phyloP scores from a whole-genome alignment of 164 flowering plant genomes.

The Chloranthus sessilifolius region DNA sequence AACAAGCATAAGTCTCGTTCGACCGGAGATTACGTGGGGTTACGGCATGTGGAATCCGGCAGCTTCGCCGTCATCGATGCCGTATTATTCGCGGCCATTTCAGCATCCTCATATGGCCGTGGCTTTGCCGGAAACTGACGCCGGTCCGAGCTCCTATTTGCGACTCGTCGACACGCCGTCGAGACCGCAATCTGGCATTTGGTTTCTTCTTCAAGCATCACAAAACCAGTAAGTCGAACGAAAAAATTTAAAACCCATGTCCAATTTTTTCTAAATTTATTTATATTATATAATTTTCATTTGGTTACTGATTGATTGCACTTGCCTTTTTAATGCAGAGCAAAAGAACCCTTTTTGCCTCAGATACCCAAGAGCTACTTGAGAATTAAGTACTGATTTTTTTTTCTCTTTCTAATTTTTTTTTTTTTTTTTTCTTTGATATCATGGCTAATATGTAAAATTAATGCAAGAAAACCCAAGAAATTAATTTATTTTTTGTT shows the following conservation, averaged over 20 bases:
- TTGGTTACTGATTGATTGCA: constrained; percentile 10
- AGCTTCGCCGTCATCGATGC: constrained; percentile 30
- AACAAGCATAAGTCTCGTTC: constrained; percentile 18
- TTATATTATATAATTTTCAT: not conserved
- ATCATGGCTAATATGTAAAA: not conserved
- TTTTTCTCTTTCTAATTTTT: not conserved
- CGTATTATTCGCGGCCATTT: constrained; percentile 30
- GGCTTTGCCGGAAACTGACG: constrained; percentile 10
- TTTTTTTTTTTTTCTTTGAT: not conserved
- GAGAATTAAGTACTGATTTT: constrained; percentile 71
- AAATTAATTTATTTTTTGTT: not conserved
- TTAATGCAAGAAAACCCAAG: constrained; percentile 4
- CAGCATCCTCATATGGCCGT: constrained; percentile 11
- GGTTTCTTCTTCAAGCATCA: constrained; percentile 87
- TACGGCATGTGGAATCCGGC: constrained; percentile 23
- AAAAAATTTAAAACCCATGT: not conserved
- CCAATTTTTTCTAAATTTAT: not conserved
- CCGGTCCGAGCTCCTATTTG: constrained; percentile 39
- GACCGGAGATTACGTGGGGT: constrained; percentile 40
- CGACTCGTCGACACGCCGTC: constrained; percentile 60
- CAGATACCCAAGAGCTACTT: constrained; percentile 90
- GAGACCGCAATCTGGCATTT: constrained; percentile 73
- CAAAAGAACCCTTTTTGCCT: constrained; percentile 78
- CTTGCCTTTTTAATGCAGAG: constrained; percentile 44
- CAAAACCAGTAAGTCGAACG: constrained; percentile 64